A percentile compares a stretch with the other conserved stretches of the same genome.
These are phyloP conservation scores for Cetradonia linearis DNA, from an alignment of 495 filamentous ascomycete genomes.

Conservation along the genomic window DNA sequence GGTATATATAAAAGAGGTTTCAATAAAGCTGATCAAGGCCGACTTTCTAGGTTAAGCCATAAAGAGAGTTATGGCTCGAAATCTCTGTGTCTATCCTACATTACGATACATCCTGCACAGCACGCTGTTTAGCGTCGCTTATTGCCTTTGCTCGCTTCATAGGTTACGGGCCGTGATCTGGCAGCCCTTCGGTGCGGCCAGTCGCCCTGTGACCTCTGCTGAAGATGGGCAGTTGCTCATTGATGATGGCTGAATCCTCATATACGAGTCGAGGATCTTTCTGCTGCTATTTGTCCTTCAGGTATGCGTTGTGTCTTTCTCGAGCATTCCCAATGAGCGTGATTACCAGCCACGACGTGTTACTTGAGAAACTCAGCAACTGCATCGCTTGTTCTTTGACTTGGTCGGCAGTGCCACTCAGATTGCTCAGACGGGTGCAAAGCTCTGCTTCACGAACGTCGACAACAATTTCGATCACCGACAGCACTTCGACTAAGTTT, in stretches of 20 bases:
- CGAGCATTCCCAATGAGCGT: background rate
- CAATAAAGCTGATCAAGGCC: background rate
- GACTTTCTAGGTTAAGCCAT: background rate
- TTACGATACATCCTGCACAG: background rate
- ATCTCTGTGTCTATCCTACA: background rate
- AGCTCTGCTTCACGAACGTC: constrained; percentile 10
- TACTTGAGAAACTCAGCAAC: background rate
- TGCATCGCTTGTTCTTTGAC: background rate
- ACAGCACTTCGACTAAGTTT: background rate
- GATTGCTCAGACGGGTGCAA: background rate
- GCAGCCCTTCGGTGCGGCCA: background rate
- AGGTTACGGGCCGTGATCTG: background rate
- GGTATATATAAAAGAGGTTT: background rate
- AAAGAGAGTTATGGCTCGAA: background rate
- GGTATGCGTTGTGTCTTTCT: background rate
- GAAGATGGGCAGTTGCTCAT: background rate
- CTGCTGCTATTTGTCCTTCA: background rate
- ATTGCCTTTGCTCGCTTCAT: background rate
- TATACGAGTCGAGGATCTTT: background rate
- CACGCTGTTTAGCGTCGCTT: background rate
- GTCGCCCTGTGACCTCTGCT: background rate
- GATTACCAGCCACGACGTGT: background rate
- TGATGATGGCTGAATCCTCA: background rate
- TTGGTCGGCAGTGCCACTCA: background rate
- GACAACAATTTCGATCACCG: background rate